A percentile compares a stretch with the other conserved stretches of the same genome.
Conservation (phyloP, 257 asterid species). For the Lantana camara region DNA sequence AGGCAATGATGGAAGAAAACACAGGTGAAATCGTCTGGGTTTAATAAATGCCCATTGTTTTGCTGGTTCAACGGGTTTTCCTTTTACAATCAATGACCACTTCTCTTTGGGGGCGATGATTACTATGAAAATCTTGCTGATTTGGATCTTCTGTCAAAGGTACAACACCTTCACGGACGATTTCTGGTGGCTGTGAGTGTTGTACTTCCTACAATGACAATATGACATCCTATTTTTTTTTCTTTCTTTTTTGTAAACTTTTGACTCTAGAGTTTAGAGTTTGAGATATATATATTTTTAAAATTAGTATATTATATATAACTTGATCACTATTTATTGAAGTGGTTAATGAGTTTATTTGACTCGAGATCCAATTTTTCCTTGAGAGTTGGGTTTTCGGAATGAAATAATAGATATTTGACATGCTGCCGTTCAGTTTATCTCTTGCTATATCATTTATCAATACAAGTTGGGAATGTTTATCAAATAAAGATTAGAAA, state of each 20-base stretch:
- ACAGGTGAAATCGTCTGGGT: conserved; percentile 8
- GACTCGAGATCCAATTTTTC: no score
- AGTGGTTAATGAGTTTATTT: no score
- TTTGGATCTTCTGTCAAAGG: conserved; percentile 14
- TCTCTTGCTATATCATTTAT: no score
- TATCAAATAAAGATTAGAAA: no score
- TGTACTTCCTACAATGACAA: not conserved
- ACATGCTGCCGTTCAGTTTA: no score
- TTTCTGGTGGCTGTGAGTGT: no score
- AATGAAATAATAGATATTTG: no score
- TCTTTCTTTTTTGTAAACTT: conserved; percentile 1
- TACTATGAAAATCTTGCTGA: conserved; percentile 32
- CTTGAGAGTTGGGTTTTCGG: no score
- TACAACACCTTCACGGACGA: conserved; percentile 20
- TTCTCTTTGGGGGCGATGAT: conserved; percentile 35
- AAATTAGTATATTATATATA: no score
- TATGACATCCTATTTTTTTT: not conserved
- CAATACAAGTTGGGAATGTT: no score
- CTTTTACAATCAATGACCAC: conserved; percentile 34
- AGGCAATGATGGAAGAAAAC: not conserved
- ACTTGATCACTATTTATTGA: no score
- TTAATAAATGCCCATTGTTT: conserved; percentile 32
- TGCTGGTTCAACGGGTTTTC: not conserved
- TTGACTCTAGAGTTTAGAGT: not conserved
- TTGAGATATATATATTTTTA: no score